These are phyloP conservation scores for Acanthamoeba healyi DNA, from an alignment of 208 protist species.

Conservation along the genomic window DNA sequence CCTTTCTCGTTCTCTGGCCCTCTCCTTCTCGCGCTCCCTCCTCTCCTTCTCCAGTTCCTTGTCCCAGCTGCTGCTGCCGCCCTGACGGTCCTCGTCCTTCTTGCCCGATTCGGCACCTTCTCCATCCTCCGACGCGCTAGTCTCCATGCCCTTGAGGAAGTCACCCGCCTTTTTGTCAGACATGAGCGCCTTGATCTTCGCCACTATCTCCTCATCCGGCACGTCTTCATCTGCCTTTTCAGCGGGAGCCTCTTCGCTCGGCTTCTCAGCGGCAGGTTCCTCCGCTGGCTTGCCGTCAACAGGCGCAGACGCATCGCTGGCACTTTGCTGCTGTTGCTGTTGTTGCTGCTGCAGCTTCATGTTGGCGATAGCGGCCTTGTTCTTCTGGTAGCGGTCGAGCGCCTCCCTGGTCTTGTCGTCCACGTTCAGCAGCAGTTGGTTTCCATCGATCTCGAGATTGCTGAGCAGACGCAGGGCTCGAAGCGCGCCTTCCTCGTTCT, in stretches of 20 bases:
- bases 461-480: conserved; percentile 80
- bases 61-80: conserved; percentile 52
- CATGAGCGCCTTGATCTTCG: conserved; percentile 45
- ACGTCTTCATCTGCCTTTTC: conserved; percentile 10
- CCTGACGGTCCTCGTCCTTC: conserved; percentile 79
- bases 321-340: background rate
- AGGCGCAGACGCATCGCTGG: background rate
- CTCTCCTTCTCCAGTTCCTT: conserved; percentile 75
- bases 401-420: conserved; percentile 77
- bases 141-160: conserved; percentile 11
- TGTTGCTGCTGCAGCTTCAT: background rate
- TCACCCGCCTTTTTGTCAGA: conserved; percentile 69
- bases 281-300: background rate
- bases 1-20: conserved; percentile 71
- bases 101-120: conserved; percentile 44
- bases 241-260: background rate
- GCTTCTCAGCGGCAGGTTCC: background rate
- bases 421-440: conserved; percentile 77
- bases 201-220: conserved; percentile 24
- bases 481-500: conserved; percentile 77
- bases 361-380: background rate
- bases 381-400: conserved; percentile 76
- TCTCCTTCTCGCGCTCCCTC: conserved; percentile 74
- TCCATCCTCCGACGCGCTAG: background rate
- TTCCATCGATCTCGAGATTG: conserved; percentile 78